Conservation (phyloP, 2,329 filamentous ascomycete genomes). For the Ascochyta rabiei region DNA sequence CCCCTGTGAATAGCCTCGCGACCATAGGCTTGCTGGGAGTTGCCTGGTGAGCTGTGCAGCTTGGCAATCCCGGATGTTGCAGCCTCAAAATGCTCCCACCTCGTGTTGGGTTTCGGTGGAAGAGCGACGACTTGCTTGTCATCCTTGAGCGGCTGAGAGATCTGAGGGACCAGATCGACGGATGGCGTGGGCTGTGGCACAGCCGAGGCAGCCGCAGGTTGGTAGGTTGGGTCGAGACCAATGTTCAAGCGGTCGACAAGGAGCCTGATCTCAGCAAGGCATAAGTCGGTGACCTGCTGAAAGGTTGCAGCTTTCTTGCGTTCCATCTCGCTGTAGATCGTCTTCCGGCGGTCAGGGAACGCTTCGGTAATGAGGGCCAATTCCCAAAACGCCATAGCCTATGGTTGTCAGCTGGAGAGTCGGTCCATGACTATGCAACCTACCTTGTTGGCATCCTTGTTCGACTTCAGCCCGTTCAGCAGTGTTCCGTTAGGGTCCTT, state of each 20-base stretch:
- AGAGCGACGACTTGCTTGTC: slow-evolving; percentile 55
- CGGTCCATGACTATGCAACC: slow-evolving; percentile 23
- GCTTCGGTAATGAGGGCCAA: slow-evolving; percentile 77
- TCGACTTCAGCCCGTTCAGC: slow-evolving; percentile 80
- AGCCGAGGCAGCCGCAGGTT: slow-evolving; percentile 17
- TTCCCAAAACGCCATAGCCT: slow-evolving; percentile 92
- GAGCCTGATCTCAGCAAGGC: slow-evolving; percentile 70
- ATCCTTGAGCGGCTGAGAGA: slow-evolving; percentile 56
- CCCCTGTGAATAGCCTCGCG: slow-evolving; percentile 43
- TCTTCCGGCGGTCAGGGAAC: slow-evolving; percentile 75
- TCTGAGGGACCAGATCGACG: slow-evolving; percentile 56
- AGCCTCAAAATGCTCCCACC: slow-evolving; percentile 33
- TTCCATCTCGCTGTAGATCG: slow-evolving; percentile 87
- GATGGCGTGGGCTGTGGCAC: slow-evolving; percentile 30
- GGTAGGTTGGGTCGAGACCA: slow-evolving; percentile 40
- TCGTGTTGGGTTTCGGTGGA: slow-evolving; percentile 46
- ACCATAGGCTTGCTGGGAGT: slow-evolving; percentile 45
- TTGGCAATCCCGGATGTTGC: slow-evolving; percentile 54
- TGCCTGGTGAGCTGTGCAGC: slow-evolving; percentile 40
- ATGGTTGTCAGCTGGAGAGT: slow-evolving; percentile 4
- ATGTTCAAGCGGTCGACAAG: slow-evolving; percentile 71
- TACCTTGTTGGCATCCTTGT: slow-evolving; percentile 77
- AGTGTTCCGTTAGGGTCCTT: slow-evolving; percentile 93
- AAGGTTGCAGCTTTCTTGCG: slow-evolving; percentile 79
- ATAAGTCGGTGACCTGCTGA: slow-evolving; percentile 75